A percentile compares a stretch with the other conserved stretches of the same genome.
Evolutionary conservation across 352 stramenopile species (phyloP).

Genomic region (Elongisporangium senticosum): DNA sequence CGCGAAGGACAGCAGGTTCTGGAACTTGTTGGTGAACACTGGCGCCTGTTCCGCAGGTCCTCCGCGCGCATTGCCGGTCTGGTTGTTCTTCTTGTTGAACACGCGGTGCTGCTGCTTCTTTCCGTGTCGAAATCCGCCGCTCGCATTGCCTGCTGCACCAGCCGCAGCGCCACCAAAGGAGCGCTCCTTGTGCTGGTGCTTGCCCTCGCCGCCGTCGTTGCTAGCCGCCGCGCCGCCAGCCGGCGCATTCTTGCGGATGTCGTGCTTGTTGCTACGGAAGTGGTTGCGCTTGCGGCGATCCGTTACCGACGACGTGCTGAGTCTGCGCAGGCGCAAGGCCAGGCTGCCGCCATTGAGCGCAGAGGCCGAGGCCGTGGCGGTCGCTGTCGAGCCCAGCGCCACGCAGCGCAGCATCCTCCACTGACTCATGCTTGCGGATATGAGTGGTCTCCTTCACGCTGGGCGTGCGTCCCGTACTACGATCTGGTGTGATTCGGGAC

Average conservation of each 20-base stretch:
- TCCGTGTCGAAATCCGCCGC: slow-evolving; percentile 1
- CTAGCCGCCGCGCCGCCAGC: neutral
- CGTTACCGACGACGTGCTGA: slow-evolving; percentile 26
- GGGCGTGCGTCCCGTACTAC: neutral
- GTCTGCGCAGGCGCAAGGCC: slow-evolving; percentile 15
- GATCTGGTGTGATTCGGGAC: neutral
- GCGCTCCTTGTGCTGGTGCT: slow-evolving; percentile 15
- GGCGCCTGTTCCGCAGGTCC: slow-evolving; percentile 15
- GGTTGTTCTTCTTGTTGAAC: slow-evolving; percentile 15
- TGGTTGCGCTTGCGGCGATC: slow-evolving; percentile 52
- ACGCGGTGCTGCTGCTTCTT: slow-evolving; percentile 3
- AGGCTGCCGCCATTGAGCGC: slow-evolving; percentile 1
- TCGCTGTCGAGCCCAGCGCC: slow-evolving; percentile 9
- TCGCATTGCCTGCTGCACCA: slow-evolving; percentile 1
- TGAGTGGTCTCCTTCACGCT: neutral
- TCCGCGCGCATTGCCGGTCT: neutral
- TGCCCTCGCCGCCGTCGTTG: slow-evolving; percentile 5
- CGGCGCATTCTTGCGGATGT: slow-evolving; percentile 18
- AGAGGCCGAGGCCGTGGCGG: neutral
- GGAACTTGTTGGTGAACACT: slow-evolving; percentile 82
- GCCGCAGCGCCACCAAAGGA: neutral
- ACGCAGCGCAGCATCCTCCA: slow-evolving; percentile 37
- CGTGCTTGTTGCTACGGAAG: slow-evolving; percentile 40
- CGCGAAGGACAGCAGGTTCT: slow-evolving; percentile 75
- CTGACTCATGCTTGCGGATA: slow-evolving; percentile 22